Evolutionary conservation across 768 basidiomycete genomes (phyloP).

Genomic region (Lactifluus echinatus): DNA sequence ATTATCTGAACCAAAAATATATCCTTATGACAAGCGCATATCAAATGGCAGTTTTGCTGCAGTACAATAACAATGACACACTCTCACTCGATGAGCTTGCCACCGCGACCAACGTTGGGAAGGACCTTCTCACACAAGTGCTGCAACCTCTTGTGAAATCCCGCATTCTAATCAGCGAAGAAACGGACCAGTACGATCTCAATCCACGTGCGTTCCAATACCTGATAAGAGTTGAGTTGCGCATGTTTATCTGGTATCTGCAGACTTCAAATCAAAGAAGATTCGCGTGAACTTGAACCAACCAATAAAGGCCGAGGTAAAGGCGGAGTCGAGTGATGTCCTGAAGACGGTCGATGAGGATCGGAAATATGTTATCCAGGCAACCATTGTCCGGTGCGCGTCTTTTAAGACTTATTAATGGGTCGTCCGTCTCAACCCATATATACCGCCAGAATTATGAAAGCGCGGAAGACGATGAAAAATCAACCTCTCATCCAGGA

Average conservation of each 20-base stretch:
- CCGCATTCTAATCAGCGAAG: constrained; percentile 83
- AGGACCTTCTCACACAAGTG: constrained; percentile 70
- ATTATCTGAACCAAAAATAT: constrained; percentile 90
- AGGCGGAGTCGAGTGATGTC: constrained; percentile 83
- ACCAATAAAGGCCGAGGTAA: constrained; percentile 91
- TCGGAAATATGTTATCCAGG: constrained; percentile 92
- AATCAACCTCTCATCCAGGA: constrained; percentile 86
- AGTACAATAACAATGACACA: constrained; percentile 89
- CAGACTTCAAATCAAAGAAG: constrained; percentile 90
- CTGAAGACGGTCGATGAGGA: constrained; percentile 95
- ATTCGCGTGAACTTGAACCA: constrained; percentile 85
- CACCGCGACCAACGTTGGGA: constrained; percentile 69
- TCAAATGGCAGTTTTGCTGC: constrained; percentile 90
- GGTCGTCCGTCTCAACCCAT: constrained; percentile 10
- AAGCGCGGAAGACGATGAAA: constrained; percentile 92
- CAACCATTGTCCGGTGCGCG: constrained; percentile 75
- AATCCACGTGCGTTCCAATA: constrained; percentile 53
- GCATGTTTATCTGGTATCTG: background rate
- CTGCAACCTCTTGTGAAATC: constrained; percentile 61
- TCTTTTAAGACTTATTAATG: constrained; percentile 8
- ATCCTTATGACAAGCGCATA: constrained; percentile 92
- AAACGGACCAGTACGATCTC: constrained; percentile 83
- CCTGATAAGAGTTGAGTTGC: background rate
- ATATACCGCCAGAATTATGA: constrained; percentile 64
- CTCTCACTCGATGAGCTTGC: constrained; percentile 73